Conservation (phyloP, 192 early-diverging fungal species). For the Physocladia obscura region DNA sequence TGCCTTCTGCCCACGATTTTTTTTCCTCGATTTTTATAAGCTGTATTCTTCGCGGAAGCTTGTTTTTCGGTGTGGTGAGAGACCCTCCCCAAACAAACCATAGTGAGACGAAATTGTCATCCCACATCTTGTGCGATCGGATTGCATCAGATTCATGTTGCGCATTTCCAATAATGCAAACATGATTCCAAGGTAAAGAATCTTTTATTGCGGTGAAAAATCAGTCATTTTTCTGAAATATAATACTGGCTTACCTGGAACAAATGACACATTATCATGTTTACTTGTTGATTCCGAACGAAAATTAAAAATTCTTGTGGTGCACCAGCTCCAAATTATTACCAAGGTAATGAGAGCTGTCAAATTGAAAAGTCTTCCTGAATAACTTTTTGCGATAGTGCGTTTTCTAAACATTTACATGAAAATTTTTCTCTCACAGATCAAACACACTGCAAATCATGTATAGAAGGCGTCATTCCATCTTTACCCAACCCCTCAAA, state of each 20-base stretch:
- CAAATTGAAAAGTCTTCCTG: too few relatives aligned
- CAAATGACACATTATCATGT: too few relatives aligned
- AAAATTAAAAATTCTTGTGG: too few relatives aligned
- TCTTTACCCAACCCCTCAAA: slow-evolving; percentile 13
- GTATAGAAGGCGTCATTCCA: slow-evolving; percentile 8
- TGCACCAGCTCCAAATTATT: too few relatives aligned
- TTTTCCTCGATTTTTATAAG: slow-evolving; percentile 10
- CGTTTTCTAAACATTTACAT: too few relatives aligned
- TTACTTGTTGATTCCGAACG: too few relatives aligned
- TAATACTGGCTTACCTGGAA: too few relatives aligned
- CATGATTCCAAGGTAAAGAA: slow-evolving; percentile 21
- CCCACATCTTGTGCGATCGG: slow-evolving; percentile 32
- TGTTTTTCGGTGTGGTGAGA: background rate
- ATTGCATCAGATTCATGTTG: slow-evolving; percentile 28
- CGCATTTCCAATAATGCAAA: slow-evolving; percentile 43
- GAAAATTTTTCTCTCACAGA: too few relatives aligned
- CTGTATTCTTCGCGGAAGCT: slow-evolving; percentile 5
- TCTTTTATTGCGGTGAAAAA: too few relatives aligned
- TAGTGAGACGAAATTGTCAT: slow-evolving; percentile 14
- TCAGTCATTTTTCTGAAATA: too few relatives aligned
- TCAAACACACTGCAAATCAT: slow-evolving; percentile 17
- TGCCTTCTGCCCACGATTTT: slow-evolving; percentile 34
- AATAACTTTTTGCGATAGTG: too few relatives aligned
- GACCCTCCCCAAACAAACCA: slow-evolving; percentile 35
- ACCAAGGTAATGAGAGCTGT: too few relatives aligned